Evolutionary conservation across 1,284 basidiomycete species (phyloP).

Genomic region (Papiliotrema flavescens): DNA sequence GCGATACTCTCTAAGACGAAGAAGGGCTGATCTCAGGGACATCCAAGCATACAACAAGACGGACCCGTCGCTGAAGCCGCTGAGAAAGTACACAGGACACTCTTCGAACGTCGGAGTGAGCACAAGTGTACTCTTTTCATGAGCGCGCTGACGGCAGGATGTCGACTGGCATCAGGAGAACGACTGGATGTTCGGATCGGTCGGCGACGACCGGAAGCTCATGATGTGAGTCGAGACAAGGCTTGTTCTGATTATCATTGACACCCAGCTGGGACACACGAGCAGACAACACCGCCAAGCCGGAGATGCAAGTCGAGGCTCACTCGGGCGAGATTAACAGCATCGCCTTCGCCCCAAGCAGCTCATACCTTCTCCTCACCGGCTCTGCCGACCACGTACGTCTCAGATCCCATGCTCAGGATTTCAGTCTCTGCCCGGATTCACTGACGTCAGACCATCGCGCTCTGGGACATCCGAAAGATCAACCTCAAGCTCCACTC

Average conservation of each 20-base stretch:
- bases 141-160: slow-evolving; percentile 58
- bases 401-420: no score
- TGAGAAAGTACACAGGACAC: slow-evolving; percentile 80
- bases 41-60: slow-evolving; percentile 82
- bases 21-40: slow-evolving; percentile 62
- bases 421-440: no score
- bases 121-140: slow-evolving; percentile 12
- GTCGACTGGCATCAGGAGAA: slow-evolving; percentile 90
- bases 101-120: slow-evolving; percentile 82
- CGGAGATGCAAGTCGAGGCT: slow-evolving; percentile 72
- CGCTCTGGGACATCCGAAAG: slow-evolving; percentile 83
- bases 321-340: slow-evolving; percentile 89
- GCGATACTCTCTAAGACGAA: no score
- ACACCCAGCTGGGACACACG: slow-evolving; percentile 86
- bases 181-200: slow-evolving; percentile 86
- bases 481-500: slow-evolving; percentile 79
- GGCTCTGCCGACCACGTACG: slow-evolving; percentile 88
- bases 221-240: slow-evolving; percentile 67
- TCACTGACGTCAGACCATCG: slow-evolving; percentile 62
- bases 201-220: slow-evolving; percentile 94
- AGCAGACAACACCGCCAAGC: slow-evolving; percentile 58
- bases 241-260: no score
- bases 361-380: slow-evolving; percentile 81
- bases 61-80: slow-evolving; percentile 73
- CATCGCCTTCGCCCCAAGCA: slow-evolving; percentile 82